These are phyloP conservation scores for Plectosphaerella sp. DNA, from an alignment of 2,329 filamentous ascomycete genomes.

Conservation along the genomic window DNA sequence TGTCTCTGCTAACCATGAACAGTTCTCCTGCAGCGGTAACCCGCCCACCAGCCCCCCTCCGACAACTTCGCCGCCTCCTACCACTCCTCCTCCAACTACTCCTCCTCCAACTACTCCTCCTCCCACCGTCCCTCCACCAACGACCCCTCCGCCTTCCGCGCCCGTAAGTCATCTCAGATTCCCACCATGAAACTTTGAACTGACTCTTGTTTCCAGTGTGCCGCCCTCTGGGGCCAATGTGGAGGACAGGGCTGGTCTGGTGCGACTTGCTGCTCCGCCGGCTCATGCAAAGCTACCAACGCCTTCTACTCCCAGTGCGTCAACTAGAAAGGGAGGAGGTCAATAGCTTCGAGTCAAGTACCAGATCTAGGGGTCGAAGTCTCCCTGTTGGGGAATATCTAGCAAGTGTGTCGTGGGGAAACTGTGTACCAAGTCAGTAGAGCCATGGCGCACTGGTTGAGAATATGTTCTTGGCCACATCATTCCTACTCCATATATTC, in stretches of 20 bases:
- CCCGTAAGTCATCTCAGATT: too few species aligned
- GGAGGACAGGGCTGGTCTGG: slow-evolving; percentile 12
- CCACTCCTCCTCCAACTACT: slow-evolving; percentile 2
- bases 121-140: background rate
- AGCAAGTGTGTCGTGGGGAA: too few species aligned
- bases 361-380: too few species aligned
- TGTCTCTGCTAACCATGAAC: background rate
- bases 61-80: slow-evolving; percentile 2
- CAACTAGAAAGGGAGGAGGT: too few species aligned
- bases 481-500: too few species aligned
- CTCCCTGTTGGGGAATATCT: too few species aligned
- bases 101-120: slow-evolving; percentile 3
- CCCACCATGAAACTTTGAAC: background rate
- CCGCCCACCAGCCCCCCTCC: slow-evolving; percentile 1
- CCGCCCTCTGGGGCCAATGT: slow-evolving; percentile 1
- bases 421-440: too few species aligned
- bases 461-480: too few species aligned
- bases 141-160: background rate
- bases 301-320: slow-evolving; percentile 14
- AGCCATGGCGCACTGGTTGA: too few species aligned
- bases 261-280: slow-evolving; percentile 11
- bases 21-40: background rate
- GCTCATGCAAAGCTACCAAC: slow-evolving; percentile 10
- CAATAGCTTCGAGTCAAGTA: too few species aligned
- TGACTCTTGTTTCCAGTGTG: background rate